Evolutionary conservation across 495 filamentous ascomycete species (phyloP).

Genomic region (Cairneyella variabilis): DNA sequence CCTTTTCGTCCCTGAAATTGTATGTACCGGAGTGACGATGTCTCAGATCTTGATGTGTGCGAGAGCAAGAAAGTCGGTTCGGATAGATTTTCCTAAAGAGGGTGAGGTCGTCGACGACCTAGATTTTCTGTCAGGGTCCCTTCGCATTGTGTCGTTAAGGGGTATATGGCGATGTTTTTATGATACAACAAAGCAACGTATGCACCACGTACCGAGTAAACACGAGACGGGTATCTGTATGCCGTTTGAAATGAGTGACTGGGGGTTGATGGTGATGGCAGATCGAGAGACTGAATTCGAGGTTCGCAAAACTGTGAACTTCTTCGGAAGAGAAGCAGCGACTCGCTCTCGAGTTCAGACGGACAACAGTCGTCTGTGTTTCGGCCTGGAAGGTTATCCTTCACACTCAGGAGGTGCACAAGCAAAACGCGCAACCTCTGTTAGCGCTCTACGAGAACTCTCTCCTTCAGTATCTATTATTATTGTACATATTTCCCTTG

Average conservation of each 20-base stretch:
- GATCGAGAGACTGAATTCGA: not conserved
- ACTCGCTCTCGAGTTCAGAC: too few species aligned
- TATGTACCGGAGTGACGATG: not conserved
- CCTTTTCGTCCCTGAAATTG: not conserved
- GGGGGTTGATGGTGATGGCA: not conserved
- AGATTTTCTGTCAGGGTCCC: not conserved
- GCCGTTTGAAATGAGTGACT: constrained; percentile 22
- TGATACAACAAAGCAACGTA: too few species aligned
- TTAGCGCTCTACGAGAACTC: too few species aligned
- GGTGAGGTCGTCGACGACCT: constrained; percentile 9
- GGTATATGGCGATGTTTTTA: constrained; percentile 1
- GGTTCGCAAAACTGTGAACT: not conserved
- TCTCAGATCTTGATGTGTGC: not conserved
- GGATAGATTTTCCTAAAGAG: constrained; percentile 3
- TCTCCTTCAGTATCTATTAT: too few species aligned
- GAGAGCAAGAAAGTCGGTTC: not conserved
- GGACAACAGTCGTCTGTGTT: too few species aligned
- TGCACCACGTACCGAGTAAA: constrained; percentile 12
- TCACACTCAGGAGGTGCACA: too few species aligned
- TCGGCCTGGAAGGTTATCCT: too few species aligned
- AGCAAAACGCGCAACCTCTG: too few species aligned
- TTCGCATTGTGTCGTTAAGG: constrained; percentile 7
- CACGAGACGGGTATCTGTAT: constrained; percentile 5
- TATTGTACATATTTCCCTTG: too few species aligned
- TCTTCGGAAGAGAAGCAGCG: not conserved